A percentile compares a stretch with the other conserved stretches of the same genome.
These are phyloP conservation scores for Brasenia schreberi DNA, from an alignment of 164 flowering plant genomes.

Conservation along the genomic window DNA sequence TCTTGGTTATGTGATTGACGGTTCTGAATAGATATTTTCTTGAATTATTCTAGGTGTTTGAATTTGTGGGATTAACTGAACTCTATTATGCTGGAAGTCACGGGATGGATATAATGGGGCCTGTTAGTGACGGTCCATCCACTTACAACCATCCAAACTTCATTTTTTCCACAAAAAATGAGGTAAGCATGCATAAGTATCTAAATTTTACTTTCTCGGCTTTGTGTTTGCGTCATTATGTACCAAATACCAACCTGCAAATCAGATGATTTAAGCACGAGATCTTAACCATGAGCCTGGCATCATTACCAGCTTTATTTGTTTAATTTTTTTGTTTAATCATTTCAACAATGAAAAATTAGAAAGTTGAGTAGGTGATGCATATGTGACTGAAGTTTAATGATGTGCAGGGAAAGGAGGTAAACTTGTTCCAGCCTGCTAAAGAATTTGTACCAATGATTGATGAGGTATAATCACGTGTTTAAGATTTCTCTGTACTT, in stretches of 20 bases:
- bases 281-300: too few species aligned
- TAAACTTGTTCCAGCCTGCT: slow-evolving; percentile 60
- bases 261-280: background rate
- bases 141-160: slow-evolving; percentile 17
- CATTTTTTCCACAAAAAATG: slow-evolving; percentile 30
- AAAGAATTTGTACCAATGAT: slow-evolving; percentile 59
- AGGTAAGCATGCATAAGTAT: slow-evolving; percentile 19
- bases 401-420: slow-evolving; percentile 37
- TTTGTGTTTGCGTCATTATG: background rate
- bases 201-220: too few species aligned
- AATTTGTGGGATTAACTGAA: slow-evolving; percentile 60
- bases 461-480: slow-evolving; percentile 29
- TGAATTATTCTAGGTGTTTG: slow-evolving; percentile 31
- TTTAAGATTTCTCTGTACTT: background rate
- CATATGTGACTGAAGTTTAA: too few species aligned
- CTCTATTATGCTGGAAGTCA: slow-evolving; percentile 88
- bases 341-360: too few species aligned
- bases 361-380: too few species aligned
- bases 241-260: background rate
- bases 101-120: slow-evolving; percentile 83
- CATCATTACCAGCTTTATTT: too few species aligned
- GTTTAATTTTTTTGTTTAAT: too few species aligned
- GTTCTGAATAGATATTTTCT: background rate
- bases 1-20: background rate
- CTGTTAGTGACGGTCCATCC: slow-evolving; percentile 12